These are phyloP conservation scores for Phenoliferia sp. DNA, from an alignment of 1,284 basidiomycete genomes.

Conservation along the genomic window DNA sequence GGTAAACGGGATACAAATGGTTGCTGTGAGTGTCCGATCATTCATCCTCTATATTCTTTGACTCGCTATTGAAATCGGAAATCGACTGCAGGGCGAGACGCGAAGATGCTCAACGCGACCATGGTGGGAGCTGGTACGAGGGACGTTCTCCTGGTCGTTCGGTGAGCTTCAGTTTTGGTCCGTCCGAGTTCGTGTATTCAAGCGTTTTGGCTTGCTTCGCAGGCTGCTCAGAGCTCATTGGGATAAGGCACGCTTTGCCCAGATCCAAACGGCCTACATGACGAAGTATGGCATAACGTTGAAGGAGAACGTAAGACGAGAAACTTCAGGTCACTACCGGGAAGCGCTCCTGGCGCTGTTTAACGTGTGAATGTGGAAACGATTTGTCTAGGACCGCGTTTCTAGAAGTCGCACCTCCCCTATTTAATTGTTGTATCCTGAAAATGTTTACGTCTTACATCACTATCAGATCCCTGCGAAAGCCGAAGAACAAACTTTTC, in stretches of 20 bases:
- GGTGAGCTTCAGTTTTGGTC: slow-evolving; percentile 21
- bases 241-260: slow-evolving; percentile 37
- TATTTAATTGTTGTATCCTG: too few relatives aligned
- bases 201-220: slow-evolving; percentile 10
- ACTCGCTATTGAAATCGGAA: not conserved
- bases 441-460: too few relatives aligned
- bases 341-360: slow-evolving; percentile 1
- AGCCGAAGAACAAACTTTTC: too few relatives aligned
- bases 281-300: slow-evolving; percentile 35
- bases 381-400: too few relatives aligned
- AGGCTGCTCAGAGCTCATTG: slow-evolving; percentile 38
- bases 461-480: too few relatives aligned
- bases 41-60: not conserved
- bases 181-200: too few relatives aligned
- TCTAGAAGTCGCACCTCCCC: too few relatives aligned
- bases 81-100: slow-evolving; percentile 35
- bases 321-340: slow-evolving; percentile 12
- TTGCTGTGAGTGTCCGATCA: not conserved
- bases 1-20: slow-evolving; percentile 39
- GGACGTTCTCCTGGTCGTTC: slow-evolving; percentile 11
- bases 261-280: slow-evolving; percentile 40
- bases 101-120: slow-evolving; percentile 37
- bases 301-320: not conserved
- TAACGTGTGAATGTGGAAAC: too few relatives aligned
- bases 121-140: slow-evolving; percentile 42